phyloP scores from a whole-genome alignment of 1,139 yeast genomes.

The Kurtzmaniella natalensis region DNA sequence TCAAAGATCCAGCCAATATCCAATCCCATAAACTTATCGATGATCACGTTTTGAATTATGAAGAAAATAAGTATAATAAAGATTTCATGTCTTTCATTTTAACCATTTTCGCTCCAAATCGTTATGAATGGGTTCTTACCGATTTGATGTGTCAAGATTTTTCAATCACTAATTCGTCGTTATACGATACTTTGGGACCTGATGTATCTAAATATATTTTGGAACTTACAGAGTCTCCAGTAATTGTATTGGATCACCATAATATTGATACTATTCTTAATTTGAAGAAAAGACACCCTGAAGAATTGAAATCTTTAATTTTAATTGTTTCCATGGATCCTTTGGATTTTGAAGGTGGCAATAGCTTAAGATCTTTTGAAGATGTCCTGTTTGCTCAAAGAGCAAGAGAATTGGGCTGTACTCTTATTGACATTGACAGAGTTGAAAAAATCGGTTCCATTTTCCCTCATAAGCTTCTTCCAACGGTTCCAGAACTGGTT shows the following conservation, averaged over 20 bases:
- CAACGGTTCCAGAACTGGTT: constrained; percentile 19
- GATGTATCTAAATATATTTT: constrained; percentile 32
- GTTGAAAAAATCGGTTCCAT: constrained; percentile 17
- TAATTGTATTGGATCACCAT: constrained; percentile 28
- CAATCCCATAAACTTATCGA: constrained; percentile 25
- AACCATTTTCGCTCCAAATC: constrained; percentile 31
- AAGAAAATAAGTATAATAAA: constrained; percentile 13
- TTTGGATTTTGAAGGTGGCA: constrained; percentile 11
- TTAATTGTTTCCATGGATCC: constrained; percentile 36
- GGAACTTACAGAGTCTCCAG: constrained; percentile 31
- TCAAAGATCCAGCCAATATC: constrained; percentile 15
- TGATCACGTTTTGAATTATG: constrained; percentile 20
- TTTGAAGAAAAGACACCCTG: constrained; percentile 23
- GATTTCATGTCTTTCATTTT: constrained; percentile 30
- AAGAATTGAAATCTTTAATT: constrained; percentile 23
- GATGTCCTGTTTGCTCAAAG: constrained; percentile 5
- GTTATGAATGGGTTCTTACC: constrained; percentile 36
- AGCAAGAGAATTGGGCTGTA: constrained; percentile 7
- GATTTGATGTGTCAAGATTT: constrained; percentile 35
- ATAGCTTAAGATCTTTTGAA: constrained; percentile 6
- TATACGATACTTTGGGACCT: constrained; percentile 39
- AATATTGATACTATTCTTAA: constrained; percentile 23
- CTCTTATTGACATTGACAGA: constrained; percentile 7
- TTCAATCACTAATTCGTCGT: constrained; percentile 34
- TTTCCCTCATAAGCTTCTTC: constrained; percentile 15